Evolutionary conservation across 2,329 filamentous ascomycete genomes (phyloP).

Genomic region (Podosphaera aphanis): DNA sequence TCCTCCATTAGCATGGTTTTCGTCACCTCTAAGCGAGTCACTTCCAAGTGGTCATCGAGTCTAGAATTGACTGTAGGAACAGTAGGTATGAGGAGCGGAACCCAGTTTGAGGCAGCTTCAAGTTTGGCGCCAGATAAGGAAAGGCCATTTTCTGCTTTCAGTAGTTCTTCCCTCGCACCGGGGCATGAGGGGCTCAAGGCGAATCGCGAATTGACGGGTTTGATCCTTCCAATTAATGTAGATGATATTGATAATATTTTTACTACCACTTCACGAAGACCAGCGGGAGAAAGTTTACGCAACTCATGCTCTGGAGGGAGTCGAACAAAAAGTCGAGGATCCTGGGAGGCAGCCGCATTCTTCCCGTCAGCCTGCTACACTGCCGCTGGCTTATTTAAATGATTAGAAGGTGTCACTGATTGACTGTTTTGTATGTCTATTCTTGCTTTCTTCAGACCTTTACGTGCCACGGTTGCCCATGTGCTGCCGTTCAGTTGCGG

Average conservation of each 20-base stretch:
- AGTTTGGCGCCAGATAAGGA: too few relatives aligned
- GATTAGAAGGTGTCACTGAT: neutral
- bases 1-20: too few relatives aligned
- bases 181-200: neutral
- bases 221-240: neutral
- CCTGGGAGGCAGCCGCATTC: neutral
- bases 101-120: too few relatives aligned
- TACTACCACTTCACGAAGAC: neutral
- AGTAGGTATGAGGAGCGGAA: too few relatives aligned
- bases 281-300: neutral
- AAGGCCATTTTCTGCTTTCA: too few relatives aligned
- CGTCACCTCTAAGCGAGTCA: too few relatives aligned
- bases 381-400: neutral
- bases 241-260: neutral
- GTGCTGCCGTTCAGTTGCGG: neutral
- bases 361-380: neutral
- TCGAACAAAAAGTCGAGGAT: neutral
- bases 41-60: too few relatives aligned
- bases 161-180: neutral
- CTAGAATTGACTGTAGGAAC: too few relatives aligned
- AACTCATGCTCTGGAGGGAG: neutral
- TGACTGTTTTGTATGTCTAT: neutral
- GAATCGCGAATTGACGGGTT: neutral
- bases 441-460: neutral
- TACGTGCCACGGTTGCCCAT: neutral